phyloP scores from a whole-genome alignment of 345 rosid genomes.

The Populus ilicifolia region DNA sequence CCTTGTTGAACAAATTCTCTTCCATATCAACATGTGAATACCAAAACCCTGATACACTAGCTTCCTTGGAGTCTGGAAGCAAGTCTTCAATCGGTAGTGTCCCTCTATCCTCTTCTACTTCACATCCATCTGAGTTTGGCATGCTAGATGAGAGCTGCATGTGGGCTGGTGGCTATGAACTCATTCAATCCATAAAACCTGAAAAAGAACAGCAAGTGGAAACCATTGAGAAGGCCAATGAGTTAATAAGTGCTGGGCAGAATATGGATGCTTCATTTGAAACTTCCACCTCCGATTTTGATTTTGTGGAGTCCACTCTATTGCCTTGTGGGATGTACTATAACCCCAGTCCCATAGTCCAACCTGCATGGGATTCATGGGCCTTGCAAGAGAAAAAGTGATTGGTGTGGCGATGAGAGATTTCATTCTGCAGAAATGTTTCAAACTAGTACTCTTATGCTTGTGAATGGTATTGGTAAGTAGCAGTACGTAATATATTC shows the following conservation, averaged over 20 bases:
- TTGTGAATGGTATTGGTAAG: not conserved
- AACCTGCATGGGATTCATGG: slow-evolving; percentile 41
- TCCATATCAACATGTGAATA: not conserved
- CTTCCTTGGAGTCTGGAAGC: slow-evolving; percentile 10
- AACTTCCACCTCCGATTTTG: slow-evolving; percentile 33
- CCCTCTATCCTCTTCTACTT: slow-evolving; percentile 4
- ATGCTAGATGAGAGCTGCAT: slow-evolving; percentile 23
- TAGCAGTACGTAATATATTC: not conserved
- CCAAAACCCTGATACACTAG: slow-evolving; percentile 26
- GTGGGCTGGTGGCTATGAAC: slow-evolving; percentile 21
- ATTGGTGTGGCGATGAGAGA: not conserved
- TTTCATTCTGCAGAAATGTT: not conserved
- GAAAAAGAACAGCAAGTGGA: slow-evolving; percentile 1
- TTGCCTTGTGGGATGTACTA: slow-evolving; percentile 34
- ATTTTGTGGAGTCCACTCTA: slow-evolving; percentile 30
- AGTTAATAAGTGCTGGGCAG: slow-evolving; percentile 5
- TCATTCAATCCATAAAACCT: not conserved
- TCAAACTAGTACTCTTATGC: not conserved
- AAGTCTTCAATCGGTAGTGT: not conserved
- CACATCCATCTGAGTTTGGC: slow-evolving; percentile 19
- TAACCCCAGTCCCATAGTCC: slow-evolving; percentile 30
- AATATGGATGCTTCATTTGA: slow-evolving; percentile 18
- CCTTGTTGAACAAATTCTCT: not conserved
- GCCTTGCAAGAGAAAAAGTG: slow-evolving; percentile 1
- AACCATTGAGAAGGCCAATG: not conserved